These are phyloP conservation scores for Russula sp. DNA, from an alignment of 768 basidiomycete genomes.

Conservation along the genomic window DNA sequence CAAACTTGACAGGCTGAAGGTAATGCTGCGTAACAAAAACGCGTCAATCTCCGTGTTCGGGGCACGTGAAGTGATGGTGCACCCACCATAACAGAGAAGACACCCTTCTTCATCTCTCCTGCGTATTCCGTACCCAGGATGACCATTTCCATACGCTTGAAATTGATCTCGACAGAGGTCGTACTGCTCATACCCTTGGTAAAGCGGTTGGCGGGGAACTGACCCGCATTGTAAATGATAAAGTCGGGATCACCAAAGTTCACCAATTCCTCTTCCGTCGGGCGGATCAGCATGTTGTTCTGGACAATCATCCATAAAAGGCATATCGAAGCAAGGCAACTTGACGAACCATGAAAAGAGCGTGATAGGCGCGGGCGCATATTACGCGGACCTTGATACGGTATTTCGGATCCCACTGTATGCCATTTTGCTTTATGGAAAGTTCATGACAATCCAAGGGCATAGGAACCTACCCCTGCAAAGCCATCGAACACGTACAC, in stretches of 20 bases:
- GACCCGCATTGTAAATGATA: constrained; percentile 99
- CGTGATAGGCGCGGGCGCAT: constrained; percentile 97
- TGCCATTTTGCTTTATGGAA: constrained; percentile 26
- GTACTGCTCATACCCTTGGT: constrained; percentile 99
- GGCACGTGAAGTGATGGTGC: background rate
- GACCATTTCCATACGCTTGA: constrained; percentile 99
- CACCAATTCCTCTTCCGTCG: constrained; percentile 87
- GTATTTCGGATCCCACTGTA: constrained; percentile 99
- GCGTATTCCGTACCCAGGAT: constrained; percentile 98
- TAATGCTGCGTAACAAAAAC: constrained; percentile 58
- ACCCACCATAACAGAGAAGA: constrained; percentile 93
- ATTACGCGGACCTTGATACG: constrained; percentile 99
- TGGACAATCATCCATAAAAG: constrained; percentile 27
- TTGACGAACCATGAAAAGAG: constrained; percentile 86
- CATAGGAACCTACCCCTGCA: constrained; percentile 61
- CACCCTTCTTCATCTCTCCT: constrained; percentile 99
- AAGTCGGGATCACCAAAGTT: constrained; percentile 98
- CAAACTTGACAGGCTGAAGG: constrained; percentile 97
- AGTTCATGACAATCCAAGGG: background rate
- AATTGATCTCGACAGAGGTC: constrained; percentile 99
- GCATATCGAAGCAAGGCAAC: background rate
- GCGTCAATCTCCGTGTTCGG: constrained; percentile 11
- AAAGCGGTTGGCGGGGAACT: constrained; percentile 99
- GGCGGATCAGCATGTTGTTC: constrained; percentile 99
- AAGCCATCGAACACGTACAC: constrained; percentile 98